Conservation (phyloP, 805 yeast species). For the Cyberlindnera amylophila region DNA sequence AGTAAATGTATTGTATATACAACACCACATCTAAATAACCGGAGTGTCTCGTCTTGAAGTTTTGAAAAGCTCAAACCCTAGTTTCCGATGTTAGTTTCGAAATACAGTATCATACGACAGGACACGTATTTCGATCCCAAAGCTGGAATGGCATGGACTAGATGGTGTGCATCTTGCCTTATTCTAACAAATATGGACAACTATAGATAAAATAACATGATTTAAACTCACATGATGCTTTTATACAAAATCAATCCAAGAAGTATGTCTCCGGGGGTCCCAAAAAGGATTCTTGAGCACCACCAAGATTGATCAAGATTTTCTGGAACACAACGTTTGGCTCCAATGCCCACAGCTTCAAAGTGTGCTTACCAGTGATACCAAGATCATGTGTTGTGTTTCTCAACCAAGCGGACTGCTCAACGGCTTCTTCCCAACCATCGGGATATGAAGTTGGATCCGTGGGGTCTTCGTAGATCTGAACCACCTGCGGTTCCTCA, state of each 20-base stretch:
- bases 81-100: no score
- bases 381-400: slow-evolving; percentile 13
- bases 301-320: slow-evolving; percentile 14
- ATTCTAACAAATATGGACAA: no score
- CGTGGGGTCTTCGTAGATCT: slow-evolving; percentile 12
- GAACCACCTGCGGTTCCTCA: slow-evolving; percentile 13
- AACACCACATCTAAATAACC: no score
- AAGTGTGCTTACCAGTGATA: slow-evolving; percentile 7
- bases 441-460: slow-evolving; percentile 14
- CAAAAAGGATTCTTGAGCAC: slow-evolving; percentile 9
- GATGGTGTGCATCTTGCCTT: no score
- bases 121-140: no score
- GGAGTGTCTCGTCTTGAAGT: no score
- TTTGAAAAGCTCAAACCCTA: no score
- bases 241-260: not conserved
- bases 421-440: slow-evolving; percentile 15
- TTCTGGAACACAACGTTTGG: slow-evolving; percentile 16
- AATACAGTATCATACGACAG: no score
- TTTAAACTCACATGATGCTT: no score
- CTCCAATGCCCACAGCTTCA: slow-evolving; percentile 15
- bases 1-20: no score
- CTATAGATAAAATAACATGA: no score
- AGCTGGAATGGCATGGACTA: no score
- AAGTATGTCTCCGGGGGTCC: slow-evolving; percentile 15
- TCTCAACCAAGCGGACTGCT: slow-evolving; percentile 12